Conservation (phyloP, 164 flowering plant genomes). For the Malania oleifera region DNA sequence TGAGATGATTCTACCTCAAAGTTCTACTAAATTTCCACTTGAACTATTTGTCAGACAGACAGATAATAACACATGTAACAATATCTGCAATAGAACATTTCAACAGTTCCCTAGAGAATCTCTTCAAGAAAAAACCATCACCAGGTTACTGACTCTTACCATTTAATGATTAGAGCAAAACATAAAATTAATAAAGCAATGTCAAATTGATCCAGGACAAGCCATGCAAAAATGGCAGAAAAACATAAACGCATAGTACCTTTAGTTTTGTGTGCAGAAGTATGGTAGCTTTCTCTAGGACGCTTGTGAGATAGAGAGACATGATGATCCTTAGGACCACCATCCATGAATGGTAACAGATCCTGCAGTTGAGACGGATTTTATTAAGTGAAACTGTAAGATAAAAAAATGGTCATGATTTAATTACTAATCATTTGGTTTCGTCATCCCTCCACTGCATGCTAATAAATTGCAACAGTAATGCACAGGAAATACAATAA, state of each 20-base stretch:
- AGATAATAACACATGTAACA: too few relatives aligned
- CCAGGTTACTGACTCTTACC: neutral
- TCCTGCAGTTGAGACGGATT: conserved; percentile 40
- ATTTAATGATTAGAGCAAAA: too few relatives aligned
- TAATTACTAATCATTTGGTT: neutral
- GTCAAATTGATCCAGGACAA: too few relatives aligned
- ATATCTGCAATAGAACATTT: too few relatives aligned
- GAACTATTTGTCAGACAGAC: too few relatives aligned
- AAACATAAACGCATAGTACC: conserved; percentile 37
- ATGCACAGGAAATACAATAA: neutral
- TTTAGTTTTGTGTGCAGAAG: conserved; percentile 33
- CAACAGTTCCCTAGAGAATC: too few relatives aligned
- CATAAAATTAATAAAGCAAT: too few relatives aligned
- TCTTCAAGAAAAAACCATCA: neutral
- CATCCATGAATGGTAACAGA: conserved; percentile 75
- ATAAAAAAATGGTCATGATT: neutral
- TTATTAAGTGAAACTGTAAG: neutral
- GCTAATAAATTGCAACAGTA: neutral
- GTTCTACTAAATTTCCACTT: too few relatives aligned
- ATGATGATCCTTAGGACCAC: conserved; percentile 77
- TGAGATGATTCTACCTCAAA: too few relatives aligned
- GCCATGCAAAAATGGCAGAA: neutral
- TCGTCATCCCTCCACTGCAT: neutral
- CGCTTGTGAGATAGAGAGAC: conserved; percentile 72
- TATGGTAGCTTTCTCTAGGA: conserved; percentile 57